Evolutionary conservation across 139 green algal species (phyloP), one percentile per base, ranked within the genome.

Genomic region (Astrephomene gubernaculifera): DNA sequence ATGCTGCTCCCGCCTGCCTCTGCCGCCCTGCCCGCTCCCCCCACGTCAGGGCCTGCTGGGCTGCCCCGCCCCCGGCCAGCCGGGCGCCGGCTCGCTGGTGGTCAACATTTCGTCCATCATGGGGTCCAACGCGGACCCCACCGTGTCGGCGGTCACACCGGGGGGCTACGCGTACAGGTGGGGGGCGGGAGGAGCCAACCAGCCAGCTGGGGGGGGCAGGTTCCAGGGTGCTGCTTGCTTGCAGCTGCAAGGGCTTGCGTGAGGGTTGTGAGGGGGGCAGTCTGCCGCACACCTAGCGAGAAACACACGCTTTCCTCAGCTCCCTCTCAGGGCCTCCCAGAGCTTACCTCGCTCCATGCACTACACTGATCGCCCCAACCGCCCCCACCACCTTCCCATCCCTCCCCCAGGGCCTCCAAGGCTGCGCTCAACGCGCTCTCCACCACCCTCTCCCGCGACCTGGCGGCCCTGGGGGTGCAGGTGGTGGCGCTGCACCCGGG

Each of bases 341-440:
- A n/a, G n/a, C n/a, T n/a, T n/a, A n/a, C n/a, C n/a, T n/a, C n/a
- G n/a, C n/a, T n/a, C n/a, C n/a, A n/a, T n/a, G n/a, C n/a, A n/a
- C n/a, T n/a, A n/a, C n/a, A n/a, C n/a, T n/a, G n/a, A n/a, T n/a
- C n/a, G n/a, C 38, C 68, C 68, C 41, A 14, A 1, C 39, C 68
- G 1, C 36, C 44, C 29, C 44, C 45, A 21, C 52, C 24, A 14
- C 43, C 43, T 4, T 33, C 71, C 71, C 41, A 8, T 6, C 44
- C 41, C 43, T n/a, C 54, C 12, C 31, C 2, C 69, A 89, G 86
- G 60, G 54, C 94, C 2, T 92, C 79, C 81, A 97, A 97, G 90
- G 89, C 89, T 0, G 95, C 93, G 0, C 87, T 96, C 38, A 97
- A 97, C 87, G 93, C 94, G 33, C 90, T 94, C 29, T 93, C 87